Conservation (phyloP, 2,329 filamentous ascomycete genomes). For the Trichoderma sp. region DNA sequence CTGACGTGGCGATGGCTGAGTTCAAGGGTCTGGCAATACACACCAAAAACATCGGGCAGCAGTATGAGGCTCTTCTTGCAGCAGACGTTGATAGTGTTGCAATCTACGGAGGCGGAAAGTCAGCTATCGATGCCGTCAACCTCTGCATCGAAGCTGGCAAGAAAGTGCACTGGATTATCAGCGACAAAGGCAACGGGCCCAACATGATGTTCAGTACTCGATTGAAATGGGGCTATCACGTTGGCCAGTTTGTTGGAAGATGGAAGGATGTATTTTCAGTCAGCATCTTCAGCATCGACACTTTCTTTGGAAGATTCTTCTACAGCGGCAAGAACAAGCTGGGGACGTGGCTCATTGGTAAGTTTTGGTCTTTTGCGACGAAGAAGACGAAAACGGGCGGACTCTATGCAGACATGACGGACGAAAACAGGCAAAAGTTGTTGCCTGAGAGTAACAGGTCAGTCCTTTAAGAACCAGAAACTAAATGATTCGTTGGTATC, state of each 20-base stretch:
- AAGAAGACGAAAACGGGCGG: background rate
- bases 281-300: constrained; percentile 1
- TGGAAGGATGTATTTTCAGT: constrained; percentile 6
- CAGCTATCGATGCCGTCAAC: background rate
- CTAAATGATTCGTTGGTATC: too few relatives aligned
- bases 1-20: background rate
- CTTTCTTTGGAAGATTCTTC: background rate
- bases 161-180: constrained; percentile 3
- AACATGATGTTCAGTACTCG: background rate
- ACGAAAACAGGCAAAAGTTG: background rate
- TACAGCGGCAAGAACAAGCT: background rate
- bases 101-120: background rate
- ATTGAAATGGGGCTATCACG: background rate
- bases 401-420: background rate
- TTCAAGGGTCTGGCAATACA: background rate
- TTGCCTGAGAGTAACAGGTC: background rate
- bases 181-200: background rate
- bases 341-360: constrained; percentile 1
- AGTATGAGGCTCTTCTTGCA: background rate
- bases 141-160: constrained; percentile 6
- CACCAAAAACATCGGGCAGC: constrained; percentile 1
- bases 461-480: background rate
- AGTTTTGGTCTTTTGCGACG: background rate
- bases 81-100: background rate
- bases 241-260: background rate